Evolutionary conservation across 108 stramenopile species (phyloP), one percentile per base, ranked within the genome.

Genomic region (Cyclotella cryptica): DNA sequence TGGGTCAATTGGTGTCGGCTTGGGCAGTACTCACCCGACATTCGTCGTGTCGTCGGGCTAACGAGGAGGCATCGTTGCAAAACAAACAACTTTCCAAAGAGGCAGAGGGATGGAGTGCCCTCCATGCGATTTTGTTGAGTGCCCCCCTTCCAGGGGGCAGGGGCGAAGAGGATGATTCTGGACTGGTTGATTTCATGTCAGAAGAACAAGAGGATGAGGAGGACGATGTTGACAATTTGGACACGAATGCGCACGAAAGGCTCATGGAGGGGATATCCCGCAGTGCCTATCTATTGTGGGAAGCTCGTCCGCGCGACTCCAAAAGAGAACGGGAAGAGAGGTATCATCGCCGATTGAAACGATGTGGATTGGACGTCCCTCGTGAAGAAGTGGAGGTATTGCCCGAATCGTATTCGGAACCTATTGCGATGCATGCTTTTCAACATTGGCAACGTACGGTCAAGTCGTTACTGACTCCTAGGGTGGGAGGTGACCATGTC

Each of bases 131-230:
- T 13, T 69, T 95, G 54, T 51, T 89, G 13, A 81, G 83, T 29
- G 94, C 92, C 17, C 94, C 94, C 11, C 64, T 95, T 22, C 92
- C 94, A 1, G 94, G 94, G 18, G 92, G 90, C 7, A 79, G 89
- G 24, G 87, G 76, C 12, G 88, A 90, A 47, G 59, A 43, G 15
- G 80, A 80, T 72, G 89, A 91, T 83, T 78, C 68, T 0, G 84
- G 78, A 13, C 45, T 78, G 63, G 60, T 61, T 1, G 60, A 39
- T 30, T 35, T 35, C 6, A n/a, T n/a, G n/a, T 35, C 6, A 35
- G 35, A 2, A 6, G 35, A 35, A 2, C 35, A 35, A 35, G 75
- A 64, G 40, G 54, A 76, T 24, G 40, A 71, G 11, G 47, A 49
- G 30, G 78, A 85, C 51, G 85, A 79, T 15, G 80, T 75, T 65